Conservation (phyloP, 768 basidiomycete genomes). For the Mycena olivaceomarginata region DNA sequence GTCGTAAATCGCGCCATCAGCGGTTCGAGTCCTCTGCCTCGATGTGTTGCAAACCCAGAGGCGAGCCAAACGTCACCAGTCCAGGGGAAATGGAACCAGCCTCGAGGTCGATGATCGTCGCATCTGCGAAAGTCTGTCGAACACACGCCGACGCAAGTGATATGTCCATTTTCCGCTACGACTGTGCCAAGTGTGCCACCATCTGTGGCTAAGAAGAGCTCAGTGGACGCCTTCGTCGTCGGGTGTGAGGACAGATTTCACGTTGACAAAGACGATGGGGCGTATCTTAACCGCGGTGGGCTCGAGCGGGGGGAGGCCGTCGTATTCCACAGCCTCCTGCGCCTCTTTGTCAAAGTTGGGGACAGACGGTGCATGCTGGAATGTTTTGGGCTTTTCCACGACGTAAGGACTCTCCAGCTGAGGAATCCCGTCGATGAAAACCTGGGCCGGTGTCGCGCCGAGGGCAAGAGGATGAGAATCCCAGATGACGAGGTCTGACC, state of each 20-base stretch:
- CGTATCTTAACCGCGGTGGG: constrained; percentile 58
- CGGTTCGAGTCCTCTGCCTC: constrained; percentile 81
- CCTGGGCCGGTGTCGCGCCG: constrained; percentile 91
- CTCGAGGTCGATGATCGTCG: constrained; percentile 75
- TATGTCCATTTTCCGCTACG: constrained; percentile 65
- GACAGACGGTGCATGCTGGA: constrained; percentile 70
- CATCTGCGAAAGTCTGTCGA: constrained; percentile 40
- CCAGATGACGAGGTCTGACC: constrained; percentile 85
- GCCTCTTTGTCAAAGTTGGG: constrained; percentile 86
- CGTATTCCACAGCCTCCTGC: constrained; percentile 73
- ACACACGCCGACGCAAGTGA: constrained; percentile 68
- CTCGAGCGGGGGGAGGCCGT: constrained; percentile 85
- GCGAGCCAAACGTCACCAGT: constrained; percentile 82
- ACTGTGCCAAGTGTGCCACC: constrained; percentile 56
- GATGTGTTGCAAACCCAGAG: constrained; percentile 84
- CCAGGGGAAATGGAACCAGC: constrained; percentile 83
- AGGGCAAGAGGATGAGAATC: constrained; percentile 90
- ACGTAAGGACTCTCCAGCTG: constrained; percentile 74
- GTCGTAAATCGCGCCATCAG: constrained; percentile 79
- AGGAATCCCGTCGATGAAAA: constrained; percentile 92
- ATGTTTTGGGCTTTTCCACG: constrained; percentile 68
- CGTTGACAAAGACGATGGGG: constrained; percentile 78
- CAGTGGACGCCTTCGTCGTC: constrained; percentile 53
- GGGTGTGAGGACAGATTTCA: constrained; percentile 66
- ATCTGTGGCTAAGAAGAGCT: constrained; percentile 50